Conservation (phyloP, 352 stramenopile genomes). For the Globisporangium radiosum region DNA sequence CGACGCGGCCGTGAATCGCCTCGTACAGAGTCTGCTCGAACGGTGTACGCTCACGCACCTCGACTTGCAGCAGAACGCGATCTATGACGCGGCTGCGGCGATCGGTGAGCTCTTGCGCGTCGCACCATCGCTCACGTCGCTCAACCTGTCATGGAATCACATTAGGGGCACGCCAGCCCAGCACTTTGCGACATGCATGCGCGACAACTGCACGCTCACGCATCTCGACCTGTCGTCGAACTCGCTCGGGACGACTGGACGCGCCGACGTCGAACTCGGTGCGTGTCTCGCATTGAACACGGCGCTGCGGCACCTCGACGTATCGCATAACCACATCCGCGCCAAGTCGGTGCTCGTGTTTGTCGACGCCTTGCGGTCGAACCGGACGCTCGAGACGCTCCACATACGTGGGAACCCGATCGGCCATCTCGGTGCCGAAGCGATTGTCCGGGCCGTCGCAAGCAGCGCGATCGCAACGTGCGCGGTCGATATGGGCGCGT, state of each 20-base stretch:
- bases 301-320: slow-evolving; percentile 45
- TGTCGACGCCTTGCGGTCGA: slow-evolving; percentile 55
- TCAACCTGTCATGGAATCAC: slow-evolving; percentile 76
- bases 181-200: slow-evolving; percentile 57
- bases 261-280: slow-evolving; percentile 53
- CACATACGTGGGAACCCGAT: slow-evolving; percentile 67
- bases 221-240: slow-evolving; percentile 68
- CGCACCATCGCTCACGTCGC: slow-evolving; percentile 40
- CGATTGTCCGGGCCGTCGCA: slow-evolving; percentile 45
- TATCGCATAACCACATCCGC: slow-evolving; percentile 67
- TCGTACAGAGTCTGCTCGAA: slow-evolving; percentile 63
- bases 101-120: slow-evolving; percentile 59
- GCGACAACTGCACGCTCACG: slow-evolving; percentile 62
- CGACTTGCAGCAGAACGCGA: slow-evolving; percentile 54
- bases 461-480: slow-evolving; percentile 41
- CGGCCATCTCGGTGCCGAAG: slow-evolving; percentile 46
- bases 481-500: slow-evolving; percentile 55
- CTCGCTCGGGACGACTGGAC: slow-evolving; percentile 60
- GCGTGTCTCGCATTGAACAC: slow-evolving; percentile 61
- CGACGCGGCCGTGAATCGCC: slow-evolving; percentile 42
- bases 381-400: slow-evolving; percentile 40
- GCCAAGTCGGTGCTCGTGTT: slow-evolving; percentile 55
- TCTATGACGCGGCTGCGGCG: slow-evolving; percentile 50
- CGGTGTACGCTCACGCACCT: slow-evolving; percentile 60
- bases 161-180: slow-evolving; percentile 60